Conservation (phyloP, 495 filamentous ascomycete species). For the Pseudomonodictys pantanalensis region DNA sequence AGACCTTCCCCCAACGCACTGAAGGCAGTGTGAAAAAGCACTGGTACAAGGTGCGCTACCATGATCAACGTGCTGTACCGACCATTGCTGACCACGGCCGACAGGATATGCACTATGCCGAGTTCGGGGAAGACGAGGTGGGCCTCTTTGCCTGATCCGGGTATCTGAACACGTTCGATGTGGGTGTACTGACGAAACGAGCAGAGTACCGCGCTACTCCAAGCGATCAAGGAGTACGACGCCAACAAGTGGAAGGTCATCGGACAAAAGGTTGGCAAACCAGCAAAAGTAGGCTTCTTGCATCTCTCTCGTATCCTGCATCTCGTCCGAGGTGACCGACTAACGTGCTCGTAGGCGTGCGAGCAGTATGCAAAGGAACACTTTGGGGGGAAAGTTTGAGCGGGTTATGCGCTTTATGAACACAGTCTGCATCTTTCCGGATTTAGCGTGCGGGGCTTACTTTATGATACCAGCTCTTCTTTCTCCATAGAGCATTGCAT, state of each 20-base stretch:
- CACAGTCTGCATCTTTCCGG: slow-evolving; percentile 37
- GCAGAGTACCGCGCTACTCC: slow-evolving; percentile 78
- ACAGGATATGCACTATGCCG: slow-evolving; percentile 98
- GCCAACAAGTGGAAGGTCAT: slow-evolving; percentile 98
- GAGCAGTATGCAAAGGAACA: slow-evolving; percentile 98
- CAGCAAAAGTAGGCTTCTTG: slow-evolving; percentile 72
- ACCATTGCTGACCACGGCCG: slow-evolving; percentile 24
- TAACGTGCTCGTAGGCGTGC: slow-evolving; percentile 67
- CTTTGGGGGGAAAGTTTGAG: slow-evolving; percentile 59
- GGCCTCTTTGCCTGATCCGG: slow-evolving; percentile 35
- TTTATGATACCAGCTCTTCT: slow-evolving; percentile 39
- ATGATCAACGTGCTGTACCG: slow-evolving; percentile 17
- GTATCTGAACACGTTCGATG: slow-evolving; percentile 18
- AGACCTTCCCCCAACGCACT: slow-evolving; percentile 89
- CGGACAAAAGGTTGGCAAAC: slow-evolving; percentile 93
- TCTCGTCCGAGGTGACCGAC: slow-evolving; percentile 9
- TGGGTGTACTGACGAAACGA: slow-evolving; percentile 38
- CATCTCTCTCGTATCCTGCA: not conserved
- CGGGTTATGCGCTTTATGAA: slow-evolving; percentile 26
- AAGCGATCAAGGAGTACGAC: slow-evolving; percentile 98
- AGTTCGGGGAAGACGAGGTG: slow-evolving; percentile 98
- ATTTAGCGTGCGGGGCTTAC: slow-evolving; percentile 29
- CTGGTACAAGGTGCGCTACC: slow-evolving; percentile 84
- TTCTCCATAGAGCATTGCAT: slow-evolving; percentile 37
- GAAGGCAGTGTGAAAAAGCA: slow-evolving; percentile 99